Evolutionary conservation across 2,329 filamentous ascomycete species (phyloP).

Genomic region (Fusarium drepaniforme): DNA sequence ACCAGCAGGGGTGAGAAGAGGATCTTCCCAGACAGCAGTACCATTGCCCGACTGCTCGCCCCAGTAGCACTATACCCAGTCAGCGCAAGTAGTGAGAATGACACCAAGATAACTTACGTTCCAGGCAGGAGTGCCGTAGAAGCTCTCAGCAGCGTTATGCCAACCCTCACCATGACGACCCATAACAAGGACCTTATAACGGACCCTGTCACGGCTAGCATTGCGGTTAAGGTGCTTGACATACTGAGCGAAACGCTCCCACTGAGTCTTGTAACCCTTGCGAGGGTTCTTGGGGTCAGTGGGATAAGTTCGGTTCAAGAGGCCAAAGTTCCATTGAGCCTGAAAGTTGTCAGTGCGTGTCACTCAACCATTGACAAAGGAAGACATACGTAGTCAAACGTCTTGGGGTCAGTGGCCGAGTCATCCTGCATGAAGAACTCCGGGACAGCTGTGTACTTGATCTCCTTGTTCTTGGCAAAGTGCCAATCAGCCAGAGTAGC

Average conservation of each 20-base stretch:
- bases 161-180: slow-evolving; percentile 78
- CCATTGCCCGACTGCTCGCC: slow-evolving; percentile 72
- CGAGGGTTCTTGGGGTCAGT: slow-evolving; percentile 59
- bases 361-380: no score
- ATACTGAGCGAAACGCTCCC: slow-evolving; percentile 73
- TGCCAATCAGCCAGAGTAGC: slow-evolving; percentile 47
- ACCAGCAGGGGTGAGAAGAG: slow-evolving; percentile 70
- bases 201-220: slow-evolving; percentile 55
- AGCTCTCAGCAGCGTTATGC: slow-evolving; percentile 72
- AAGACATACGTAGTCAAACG: slow-evolving; percentile 72
- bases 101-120: slow-evolving; percentile 60
- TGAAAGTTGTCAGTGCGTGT: slow-evolving; percentile 45
- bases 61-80: slow-evolving; percentile 69
- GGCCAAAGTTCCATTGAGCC: slow-evolving; percentile 73
- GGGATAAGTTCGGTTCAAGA: slow-evolving; percentile 72
- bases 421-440: slow-evolving; percentile 77
- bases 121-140: slow-evolving; percentile 77
- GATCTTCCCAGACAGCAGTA: slow-evolving; percentile 72
- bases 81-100: background rate
- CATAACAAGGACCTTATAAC: slow-evolving; percentile 76
- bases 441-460: slow-evolving; percentile 70
- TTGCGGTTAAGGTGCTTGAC: slow-evolving; percentile 65
- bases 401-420: slow-evolving; percentile 62
- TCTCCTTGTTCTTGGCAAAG: slow-evolving; percentile 53
- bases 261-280: slow-evolving; percentile 64